Evolutionary conservation across 352 stramenopile species (phyloP).

Genomic region (Globisporangium alternatum): DNA sequence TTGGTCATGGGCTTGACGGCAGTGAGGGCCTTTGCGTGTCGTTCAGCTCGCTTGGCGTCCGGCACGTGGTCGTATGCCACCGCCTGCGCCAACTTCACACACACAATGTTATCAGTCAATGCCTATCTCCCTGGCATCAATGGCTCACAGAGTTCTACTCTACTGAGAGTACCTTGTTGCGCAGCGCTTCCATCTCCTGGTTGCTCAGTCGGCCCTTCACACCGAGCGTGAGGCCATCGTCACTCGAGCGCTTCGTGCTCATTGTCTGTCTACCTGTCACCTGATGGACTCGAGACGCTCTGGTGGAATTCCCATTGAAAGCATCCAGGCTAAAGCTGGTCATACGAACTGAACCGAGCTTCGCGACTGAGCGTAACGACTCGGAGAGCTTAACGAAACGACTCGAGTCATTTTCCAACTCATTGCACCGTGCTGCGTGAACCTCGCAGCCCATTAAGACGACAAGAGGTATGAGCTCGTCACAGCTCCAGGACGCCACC

Average conservation of each 20-base stretch:
- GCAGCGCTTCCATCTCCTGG: constrained; percentile 68
- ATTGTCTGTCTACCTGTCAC: neutral
- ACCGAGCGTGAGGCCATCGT: constrained; percentile 25
- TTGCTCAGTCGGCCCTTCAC: constrained; percentile 57
- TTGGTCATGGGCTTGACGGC: constrained; percentile 53
- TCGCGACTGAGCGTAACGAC: neutral
- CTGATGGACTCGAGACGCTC: too few species aligned
- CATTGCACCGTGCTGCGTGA: neutral
- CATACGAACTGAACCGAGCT: neutral
- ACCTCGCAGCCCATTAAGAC: neutral
- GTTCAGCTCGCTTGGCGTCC: constrained; percentile 23
- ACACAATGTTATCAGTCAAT: neutral
- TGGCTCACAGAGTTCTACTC: neutral
- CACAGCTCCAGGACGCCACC: neutral
- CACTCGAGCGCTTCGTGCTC: neutral
- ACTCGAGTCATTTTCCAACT: neutral
- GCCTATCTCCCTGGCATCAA: neutral
- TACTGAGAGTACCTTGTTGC: constrained; percentile 27
- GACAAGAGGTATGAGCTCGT: constrained; percentile 4
- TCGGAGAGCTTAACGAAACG: neutral
- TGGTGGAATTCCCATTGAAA: too few species aligned
- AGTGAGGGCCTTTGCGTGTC: constrained; percentile 11
- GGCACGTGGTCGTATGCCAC: constrained; percentile 54
- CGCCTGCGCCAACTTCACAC: constrained; percentile 45
- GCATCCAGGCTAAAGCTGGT: neutral